Evolutionary conservation across 1,284 basidiomycete genomes (phyloP).

Genomic region (Grifola frondosa): DNA sequence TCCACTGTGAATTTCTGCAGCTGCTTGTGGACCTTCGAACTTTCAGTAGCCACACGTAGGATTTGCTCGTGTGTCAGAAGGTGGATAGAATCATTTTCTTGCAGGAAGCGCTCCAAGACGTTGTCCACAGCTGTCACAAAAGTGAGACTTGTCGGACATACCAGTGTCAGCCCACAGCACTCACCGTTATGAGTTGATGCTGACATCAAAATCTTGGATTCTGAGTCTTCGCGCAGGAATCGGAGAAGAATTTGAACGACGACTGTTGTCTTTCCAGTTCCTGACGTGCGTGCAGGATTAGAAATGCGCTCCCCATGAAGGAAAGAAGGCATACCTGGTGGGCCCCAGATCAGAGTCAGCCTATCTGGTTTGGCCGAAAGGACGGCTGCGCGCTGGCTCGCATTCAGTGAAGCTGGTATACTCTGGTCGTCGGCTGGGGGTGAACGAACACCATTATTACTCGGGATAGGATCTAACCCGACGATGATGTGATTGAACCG

Average conservation of each 20-base stretch:
- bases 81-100: slow-evolving; percentile 39
- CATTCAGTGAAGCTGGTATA: slow-evolving; percentile 39
- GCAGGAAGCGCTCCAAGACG: slow-evolving; percentile 60
- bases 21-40: slow-evolving; percentile 55
- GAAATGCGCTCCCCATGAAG: neutral
- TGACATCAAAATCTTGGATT: slow-evolving; percentile 57
- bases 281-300: slow-evolving; percentile 29
- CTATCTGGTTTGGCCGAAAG: slow-evolving; percentile 36
- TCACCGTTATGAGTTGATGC: slow-evolving; percentile 67
- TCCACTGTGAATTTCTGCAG: slow-evolving; percentile 61
- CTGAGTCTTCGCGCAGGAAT: slow-evolving; percentile 39
- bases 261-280: slow-evolving; percentile 69
- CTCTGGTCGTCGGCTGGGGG: slow-evolving; percentile 6
- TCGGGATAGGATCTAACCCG: slow-evolving; percentile 14
- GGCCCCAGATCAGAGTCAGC: slow-evolving; percentile 64
- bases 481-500: slow-evolving; percentile 48
- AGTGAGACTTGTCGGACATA: neutral
- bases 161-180: neutral
- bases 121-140: slow-evolving; percentile 57
- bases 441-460: slow-evolving; percentile 4
- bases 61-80: slow-evolving; percentile 53
- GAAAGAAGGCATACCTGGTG: slow-evolving; percentile 46
- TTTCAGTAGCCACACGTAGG: slow-evolving; percentile 63
- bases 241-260: slow-evolving; percentile 56
- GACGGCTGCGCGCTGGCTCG: slow-evolving; percentile 53